Percentiles rank a stretch among this genome's conserved stretches.
phyloP scores from a whole-genome alignment of 1,139 yeast species.

The Magnusiomyces magnusii region DNA sequence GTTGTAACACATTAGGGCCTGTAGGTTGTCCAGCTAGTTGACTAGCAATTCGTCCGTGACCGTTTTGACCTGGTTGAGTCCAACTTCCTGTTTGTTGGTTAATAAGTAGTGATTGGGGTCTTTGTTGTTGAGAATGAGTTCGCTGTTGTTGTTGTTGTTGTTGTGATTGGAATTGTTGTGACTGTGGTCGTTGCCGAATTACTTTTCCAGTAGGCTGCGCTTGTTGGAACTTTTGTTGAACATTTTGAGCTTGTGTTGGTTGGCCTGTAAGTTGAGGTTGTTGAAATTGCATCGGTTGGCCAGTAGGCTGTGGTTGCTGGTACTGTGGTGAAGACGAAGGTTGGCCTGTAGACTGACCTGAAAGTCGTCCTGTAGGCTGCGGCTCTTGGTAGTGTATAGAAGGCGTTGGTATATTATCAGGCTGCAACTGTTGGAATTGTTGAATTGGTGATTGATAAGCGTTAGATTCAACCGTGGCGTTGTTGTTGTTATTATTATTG shows the following conservation, averaged over 20 bases:
- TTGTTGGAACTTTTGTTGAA: no score
- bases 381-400: neutral
- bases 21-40: neutral
- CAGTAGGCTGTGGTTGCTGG: neutral
- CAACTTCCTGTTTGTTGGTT: neutral
- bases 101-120: neutral
- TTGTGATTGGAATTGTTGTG: constrained; percentile 4
- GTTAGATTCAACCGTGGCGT: neutral
- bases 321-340: no score
- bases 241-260: no score
- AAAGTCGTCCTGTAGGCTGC: no score
- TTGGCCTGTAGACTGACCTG: no score
- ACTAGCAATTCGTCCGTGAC: no score
- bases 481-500: neutral
- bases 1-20: neutral
- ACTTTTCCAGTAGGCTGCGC: neutral
- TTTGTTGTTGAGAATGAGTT: constrained; percentile 1
- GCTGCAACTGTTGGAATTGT: constrained; percentile 3
- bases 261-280: no score
- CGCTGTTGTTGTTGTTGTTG: constrained; percentile 4
- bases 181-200: neutral
- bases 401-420: neutral
- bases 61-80: no score
- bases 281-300: neutral
- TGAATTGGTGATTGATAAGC: no score